Conservation (phyloP, 352 stramenopile genomes). For the Phytopythium chamaehyphon region DNA sequence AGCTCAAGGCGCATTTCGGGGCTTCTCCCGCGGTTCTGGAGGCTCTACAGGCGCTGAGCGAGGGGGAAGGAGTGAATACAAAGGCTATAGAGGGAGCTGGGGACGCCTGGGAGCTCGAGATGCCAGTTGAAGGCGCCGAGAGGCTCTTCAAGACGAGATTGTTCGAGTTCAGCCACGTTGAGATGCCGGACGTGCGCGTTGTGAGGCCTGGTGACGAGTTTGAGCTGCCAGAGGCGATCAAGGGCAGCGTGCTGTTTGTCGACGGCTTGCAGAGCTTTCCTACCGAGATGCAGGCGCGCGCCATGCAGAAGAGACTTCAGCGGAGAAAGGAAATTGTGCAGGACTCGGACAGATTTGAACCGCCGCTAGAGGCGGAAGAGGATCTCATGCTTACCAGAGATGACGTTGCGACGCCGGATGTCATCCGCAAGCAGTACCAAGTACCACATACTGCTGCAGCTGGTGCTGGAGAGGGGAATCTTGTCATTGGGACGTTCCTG, state of each 20-base stretch:
- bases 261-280: conserved; percentile 74
- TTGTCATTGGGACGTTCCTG: conserved; percentile 70
- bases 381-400: conserved; percentile 8
- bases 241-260: conserved; percentile 45
- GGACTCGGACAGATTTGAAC: conserved; percentile 28
- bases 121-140: conserved; percentile 40
- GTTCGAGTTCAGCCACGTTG: conserved; percentile 38
- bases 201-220: conserved; percentile 38
- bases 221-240: conserved; percentile 30
- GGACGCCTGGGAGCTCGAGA: conserved; percentile 45
- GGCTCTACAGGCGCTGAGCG: conserved; percentile 21
- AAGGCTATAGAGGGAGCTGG: conserved; percentile 18
- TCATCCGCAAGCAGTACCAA: conserved; percentile 58
- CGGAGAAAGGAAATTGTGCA: conserved; percentile 7
- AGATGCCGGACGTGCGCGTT: conserved; percentile 24
- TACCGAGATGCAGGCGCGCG: conserved; percentile 52
- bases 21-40: conserved; percentile 15
- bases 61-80: conserved; percentile 5
- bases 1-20: conserved; percentile 36
- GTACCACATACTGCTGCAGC: conserved; percentile 29
- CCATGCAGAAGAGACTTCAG: conserved; percentile 36
- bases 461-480: conserved; percentile 15
- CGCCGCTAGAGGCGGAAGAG: background rate
- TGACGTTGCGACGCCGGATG: conserved; percentile 28
- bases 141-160: conserved; percentile 46